Base-by-base conservation (phyloP, 208 protist species). In the Trypanosoma scelopori region DNA sequence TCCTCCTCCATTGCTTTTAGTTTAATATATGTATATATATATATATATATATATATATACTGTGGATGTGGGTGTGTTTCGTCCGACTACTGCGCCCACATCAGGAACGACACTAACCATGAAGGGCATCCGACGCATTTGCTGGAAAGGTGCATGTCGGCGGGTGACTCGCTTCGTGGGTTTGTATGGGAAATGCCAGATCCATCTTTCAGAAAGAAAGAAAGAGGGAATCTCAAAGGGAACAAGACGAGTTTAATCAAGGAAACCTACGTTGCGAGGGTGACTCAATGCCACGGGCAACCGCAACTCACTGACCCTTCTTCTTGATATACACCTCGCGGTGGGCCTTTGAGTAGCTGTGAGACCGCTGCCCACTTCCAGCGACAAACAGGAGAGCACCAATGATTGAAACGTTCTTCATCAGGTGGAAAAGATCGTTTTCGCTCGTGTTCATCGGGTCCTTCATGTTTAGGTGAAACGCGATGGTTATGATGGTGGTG, bases 331-430 rank as follows among this genome's bases (percentile, higher is more conserved):
- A 45, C 5, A 56, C 61, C 25, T 37, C 65, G 18, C 73, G 60
- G 27, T 49, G 55, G 3, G 84, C 74, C 42, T 74, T 49, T 7
- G 41, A 67, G 66, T 74, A 81, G 41, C 72, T 50, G 12, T 76
- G 74, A 39, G 74, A 79, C 30, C 83, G 78, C 56, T 82, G 71
- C 1, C 82, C 76, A 46, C 83, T 91, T 28, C 69, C 82, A 3
- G 84, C 62, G 27, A 94, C 80, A 59, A 94, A 92, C 1, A 94
- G 60, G 4, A 94, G 75, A 9, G 59, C 89, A 27, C 89, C 89
- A 23, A 72, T 68, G 43, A 92, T 78, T 18, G 83, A 65, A 2
- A 87, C 1, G 58, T 92, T 85, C 58, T 85, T 82, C 59, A 88
- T 48, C 4, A 91, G 41, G 20, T 87, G 68, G 9, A 87, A 73